Evolutionary conservation across 2,329 filamentous ascomycete species (phyloP).

Genomic region (Aspergillus terreus): DNA sequence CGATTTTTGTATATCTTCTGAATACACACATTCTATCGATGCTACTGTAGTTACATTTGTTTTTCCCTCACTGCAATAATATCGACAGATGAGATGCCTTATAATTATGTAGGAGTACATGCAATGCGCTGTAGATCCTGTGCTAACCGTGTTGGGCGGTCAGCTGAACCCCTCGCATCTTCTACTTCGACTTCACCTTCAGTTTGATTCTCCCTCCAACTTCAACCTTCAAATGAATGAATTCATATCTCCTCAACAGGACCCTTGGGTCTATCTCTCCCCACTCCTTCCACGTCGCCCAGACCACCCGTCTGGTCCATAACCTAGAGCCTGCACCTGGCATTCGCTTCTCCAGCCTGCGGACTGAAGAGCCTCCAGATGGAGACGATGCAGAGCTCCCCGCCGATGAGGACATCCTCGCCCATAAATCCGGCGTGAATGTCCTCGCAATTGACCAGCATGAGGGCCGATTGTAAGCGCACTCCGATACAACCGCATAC

Average conservation of each 20-base stretch:
- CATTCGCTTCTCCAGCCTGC: slow-evolving; percentile 65
- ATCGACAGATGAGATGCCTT: no score
- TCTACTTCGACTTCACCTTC: no score
- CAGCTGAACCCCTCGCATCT: no score
- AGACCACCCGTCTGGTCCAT: slow-evolving; percentile 63
- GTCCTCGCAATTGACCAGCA: slow-evolving; percentile 76
- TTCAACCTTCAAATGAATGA: slow-evolving; percentile 58
- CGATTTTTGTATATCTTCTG: not conserved
- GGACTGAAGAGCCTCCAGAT: not conserved
- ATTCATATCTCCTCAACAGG: slow-evolving; percentile 71
- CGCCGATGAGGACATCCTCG: slow-evolving; percentile 35
- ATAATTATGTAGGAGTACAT: no score
- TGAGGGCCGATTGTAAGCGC: slow-evolving; percentile 65
- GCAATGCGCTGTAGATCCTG: no score
- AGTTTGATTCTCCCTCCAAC: not conserved
- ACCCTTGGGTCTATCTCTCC: slow-evolving; percentile 65
- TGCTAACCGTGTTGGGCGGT: no score
- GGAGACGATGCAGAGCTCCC: slow-evolving; percentile 5
- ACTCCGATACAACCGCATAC: slow-evolving; percentile 8
- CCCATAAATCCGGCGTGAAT: slow-evolving; percentile 76
- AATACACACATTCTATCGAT: not conserved
- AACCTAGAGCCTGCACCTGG: slow-evolving; percentile 65
- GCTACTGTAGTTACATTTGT: no score
- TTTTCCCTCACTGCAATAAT: no score
- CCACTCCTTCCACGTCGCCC: slow-evolving; percentile 60